Base-by-base conservation (phyloP, 2,329 filamentous ascomycete genomes). In the Aspergillus oerlinghausenensis region DNA sequence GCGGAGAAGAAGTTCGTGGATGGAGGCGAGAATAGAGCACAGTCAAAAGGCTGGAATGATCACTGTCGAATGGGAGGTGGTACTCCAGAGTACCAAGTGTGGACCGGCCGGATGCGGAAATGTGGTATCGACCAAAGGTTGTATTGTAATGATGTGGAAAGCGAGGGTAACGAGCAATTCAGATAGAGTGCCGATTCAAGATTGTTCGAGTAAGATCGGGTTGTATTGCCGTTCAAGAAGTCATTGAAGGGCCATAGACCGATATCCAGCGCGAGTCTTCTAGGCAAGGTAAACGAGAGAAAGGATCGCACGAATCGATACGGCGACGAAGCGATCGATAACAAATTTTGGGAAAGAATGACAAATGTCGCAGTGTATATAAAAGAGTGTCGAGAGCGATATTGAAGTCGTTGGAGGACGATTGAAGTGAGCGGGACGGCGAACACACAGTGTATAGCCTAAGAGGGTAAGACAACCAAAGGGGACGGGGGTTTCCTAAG, bases 61-160 rank as follows among this genome's bases (percentile, higher is more conserved):
- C 40, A 42, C 25, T 42, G 49, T 53, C 53, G 47, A 55, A 62
- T 50, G 51, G 50, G 60, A 64, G 60, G 61, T 57, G 64, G 64
- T 65, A 68, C 65, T 71, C 64, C 63, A 65, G 66, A 69, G 65
- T 65, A 72, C 67, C 65, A 67, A 61, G 61, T 70, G 70, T 61
- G 63, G 61, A 65, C 57, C 60, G 64, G 63, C 69, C 70, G 67
- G 66, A 72, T 71, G 70, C 69, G 70, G 70, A 72, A 68, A 59
- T 60, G 51, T 60, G 57, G 49, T 42, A 56, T 47, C 54, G 60
- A 55, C 57, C 47, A 52, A 58, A 62, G 49, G 56, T 56, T 28
- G 45, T 55, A 26, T 28, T 47, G 26, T 51, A 38, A 25, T 29
- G 49, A 17, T 49, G 28, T 47, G 47, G 58, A 43, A 43, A 50